These are phyloP conservation scores for Crithidia thermophila DNA, from an alignment of 208 protist species.

Conservation along the genomic window DNA sequence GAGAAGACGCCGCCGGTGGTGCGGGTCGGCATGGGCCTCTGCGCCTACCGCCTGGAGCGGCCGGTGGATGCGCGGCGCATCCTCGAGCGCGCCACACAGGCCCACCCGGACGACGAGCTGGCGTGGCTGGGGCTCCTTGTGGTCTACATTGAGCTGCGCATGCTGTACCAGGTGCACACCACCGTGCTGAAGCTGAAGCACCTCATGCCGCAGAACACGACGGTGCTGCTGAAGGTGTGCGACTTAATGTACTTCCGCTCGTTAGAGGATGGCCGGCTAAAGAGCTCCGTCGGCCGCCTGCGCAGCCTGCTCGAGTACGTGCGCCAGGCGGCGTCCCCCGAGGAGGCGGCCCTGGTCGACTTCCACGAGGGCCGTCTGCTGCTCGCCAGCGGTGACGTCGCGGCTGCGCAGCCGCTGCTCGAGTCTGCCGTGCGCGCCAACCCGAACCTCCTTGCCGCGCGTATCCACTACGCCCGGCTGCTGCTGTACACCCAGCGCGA, in stretches of 20 bases:
- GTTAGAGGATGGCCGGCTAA: constrained; percentile 39
- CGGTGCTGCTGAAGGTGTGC: constrained; percentile 72
- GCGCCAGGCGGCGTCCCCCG: constrained; percentile 40
- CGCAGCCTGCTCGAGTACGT: constrained; percentile 59
- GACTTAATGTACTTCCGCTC: constrained; percentile 85
- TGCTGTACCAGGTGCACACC: constrained; percentile 57
- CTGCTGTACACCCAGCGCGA: constrained; percentile 55
- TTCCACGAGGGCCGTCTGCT: constrained; percentile 81
- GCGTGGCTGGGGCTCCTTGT: constrained; percentile 75
- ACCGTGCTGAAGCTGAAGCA: constrained; percentile 54
- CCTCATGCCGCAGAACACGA: constrained; percentile 68
- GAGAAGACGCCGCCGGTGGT: constrained; percentile 62
- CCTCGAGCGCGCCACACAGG: constrained; percentile 63
- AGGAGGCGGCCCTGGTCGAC: constrained; percentile 72
- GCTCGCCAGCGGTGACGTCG: constrained; percentile 60
- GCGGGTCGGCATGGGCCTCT: constrained; percentile 85
- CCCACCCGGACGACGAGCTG: constrained; percentile 75
- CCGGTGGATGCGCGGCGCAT: constrained; percentile 56
- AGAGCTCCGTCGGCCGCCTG: constrained; percentile 38
- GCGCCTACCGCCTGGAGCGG: constrained; percentile 64
- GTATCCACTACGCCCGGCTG: constrained; percentile 76
- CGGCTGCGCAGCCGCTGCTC: constrained; percentile 53
- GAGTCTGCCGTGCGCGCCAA: constrained; percentile 60
- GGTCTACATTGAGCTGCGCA: constrained; percentile 70
- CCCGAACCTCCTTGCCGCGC: constrained; percentile 68